These are phyloP conservation scores for Pseudohalonectria lignicola DNA, from an alignment of 2,329 filamentous ascomycete species.

Conservation along the genomic window DNA sequence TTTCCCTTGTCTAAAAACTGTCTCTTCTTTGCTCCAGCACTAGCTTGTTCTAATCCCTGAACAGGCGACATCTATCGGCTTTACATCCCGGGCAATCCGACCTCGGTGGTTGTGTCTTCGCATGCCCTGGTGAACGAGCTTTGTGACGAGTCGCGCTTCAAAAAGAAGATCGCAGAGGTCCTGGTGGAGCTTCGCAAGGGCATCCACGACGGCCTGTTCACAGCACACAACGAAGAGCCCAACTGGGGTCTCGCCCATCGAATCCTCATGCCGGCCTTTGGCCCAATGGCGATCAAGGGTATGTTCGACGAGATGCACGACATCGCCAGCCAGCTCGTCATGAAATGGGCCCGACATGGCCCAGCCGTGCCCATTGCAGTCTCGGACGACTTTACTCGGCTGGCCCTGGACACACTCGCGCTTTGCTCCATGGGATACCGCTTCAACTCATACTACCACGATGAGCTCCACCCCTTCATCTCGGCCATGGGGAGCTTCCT, in stretches of 20 bases:
- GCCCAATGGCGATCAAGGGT: conserved; percentile 51
- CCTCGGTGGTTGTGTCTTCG: conserved; percentile 3
- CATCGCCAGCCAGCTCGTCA: conserved; percentile 51
- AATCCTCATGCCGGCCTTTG: conserved; percentile 57
- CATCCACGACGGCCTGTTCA: conserved; percentile 57
- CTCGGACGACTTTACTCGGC: conserved; percentile 51
- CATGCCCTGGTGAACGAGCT: conserved; percentile 43
- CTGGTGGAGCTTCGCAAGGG: conserved; percentile 48
- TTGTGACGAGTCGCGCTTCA: conserved; percentile 56
- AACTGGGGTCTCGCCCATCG: conserved; percentile 60
- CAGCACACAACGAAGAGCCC: conserved; percentile 35
- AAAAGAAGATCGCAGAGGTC: conserved; percentile 40
- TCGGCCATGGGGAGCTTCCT: conserved; percentile 56
- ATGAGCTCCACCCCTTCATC: conserved; percentile 59
- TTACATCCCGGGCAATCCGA: conserved; percentile 18
- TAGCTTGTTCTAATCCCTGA: too few species aligned
- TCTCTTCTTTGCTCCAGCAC: too few species aligned
- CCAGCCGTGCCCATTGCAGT: conserved; percentile 43
- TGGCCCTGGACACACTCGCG: conserved; percentile 52
- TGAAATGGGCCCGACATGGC: conserved; percentile 60
- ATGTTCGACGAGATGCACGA: conserved; percentile 66
- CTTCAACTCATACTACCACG: conserved; percentile 50
- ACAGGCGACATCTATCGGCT: conserved; percentile 51
- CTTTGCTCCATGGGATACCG: conserved; percentile 47
- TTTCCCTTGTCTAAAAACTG: background rate